Evolutionary conservation across 352 stramenopile species (phyloP).

Genomic region (Globisporangium cylindrosporum): DNA sequence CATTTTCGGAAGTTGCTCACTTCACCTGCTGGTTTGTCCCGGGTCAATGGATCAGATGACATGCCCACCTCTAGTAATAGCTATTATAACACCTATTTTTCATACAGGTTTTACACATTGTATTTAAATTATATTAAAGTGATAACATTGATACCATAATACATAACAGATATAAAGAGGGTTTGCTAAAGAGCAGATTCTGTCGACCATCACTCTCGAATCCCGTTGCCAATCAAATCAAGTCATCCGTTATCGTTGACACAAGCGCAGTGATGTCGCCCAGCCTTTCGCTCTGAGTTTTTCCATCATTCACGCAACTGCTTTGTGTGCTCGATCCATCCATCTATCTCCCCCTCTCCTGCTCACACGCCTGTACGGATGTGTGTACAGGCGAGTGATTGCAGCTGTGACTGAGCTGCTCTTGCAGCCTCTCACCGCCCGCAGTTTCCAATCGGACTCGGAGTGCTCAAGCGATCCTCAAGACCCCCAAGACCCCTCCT

Average conservation of each 20-base stretch:
- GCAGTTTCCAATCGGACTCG: slow-evolving; percentile 3
- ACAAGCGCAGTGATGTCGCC: neutral
- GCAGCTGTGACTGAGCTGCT: neutral
- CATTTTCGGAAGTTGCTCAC: neutral
- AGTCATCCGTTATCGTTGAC: slow-evolving; percentile 1
- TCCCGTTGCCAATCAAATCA: neutral
- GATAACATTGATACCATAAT: too few relatives aligned
- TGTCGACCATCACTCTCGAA: neutral
- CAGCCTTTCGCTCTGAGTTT: neutral
- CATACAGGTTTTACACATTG: neutral
- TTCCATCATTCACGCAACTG: slow-evolving; percentile 2
- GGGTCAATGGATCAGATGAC: neutral
- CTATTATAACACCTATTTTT: neutral
- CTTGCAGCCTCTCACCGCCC: neutral
- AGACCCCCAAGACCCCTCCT: too few relatives aligned
- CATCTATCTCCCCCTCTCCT: neutral
- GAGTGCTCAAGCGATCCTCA: neutral
- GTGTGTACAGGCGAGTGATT: neutral
- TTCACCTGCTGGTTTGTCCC: neutral
- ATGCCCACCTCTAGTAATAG: neutral
- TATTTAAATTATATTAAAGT: too few relatives aligned
- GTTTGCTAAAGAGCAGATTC: neutral
- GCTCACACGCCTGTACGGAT: neutral
- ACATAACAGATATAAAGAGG: neutral
- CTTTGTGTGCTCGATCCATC: neutral